These are phyloP conservation scores for Isabelozyma gotoi DNA, from an alignment of 805 yeast genomes.

Conservation along the genomic window DNA sequence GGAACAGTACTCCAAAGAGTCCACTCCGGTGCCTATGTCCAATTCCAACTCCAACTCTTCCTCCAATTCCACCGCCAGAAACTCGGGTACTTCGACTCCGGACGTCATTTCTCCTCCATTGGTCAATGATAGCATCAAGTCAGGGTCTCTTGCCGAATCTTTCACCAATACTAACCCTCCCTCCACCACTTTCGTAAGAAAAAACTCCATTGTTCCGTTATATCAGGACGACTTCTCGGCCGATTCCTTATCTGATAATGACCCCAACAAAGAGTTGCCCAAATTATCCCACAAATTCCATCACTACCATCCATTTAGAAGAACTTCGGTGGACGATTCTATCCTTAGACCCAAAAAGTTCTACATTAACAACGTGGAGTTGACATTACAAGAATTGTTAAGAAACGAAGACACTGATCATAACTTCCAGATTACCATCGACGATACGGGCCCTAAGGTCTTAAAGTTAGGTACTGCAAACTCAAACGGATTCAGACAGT, in stretches of 20 bases:
- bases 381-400: slow-evolving; percentile 66
- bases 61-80: background rate
- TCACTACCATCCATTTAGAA: slow-evolving; percentile 16
- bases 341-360: slow-evolving; percentile 46
- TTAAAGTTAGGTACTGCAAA: slow-evolving; percentile 59
- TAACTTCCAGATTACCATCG: slow-evolving; percentile 62
- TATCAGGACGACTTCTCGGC: slow-evolving; percentile 13
- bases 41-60: background rate
- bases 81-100: background rate
- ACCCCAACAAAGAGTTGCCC: slow-evolving; percentile 5
- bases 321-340: slow-evolving; percentile 33
- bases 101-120: background rate
- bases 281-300: slow-evolving; percentile 3
- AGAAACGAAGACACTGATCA: slow-evolving; percentile 82
- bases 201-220: slow-evolving; percentile 31
- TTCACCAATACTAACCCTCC: background rate
- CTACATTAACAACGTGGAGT: slow-evolving; percentile 72
- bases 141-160: background rate
- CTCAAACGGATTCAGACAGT: slow-evolving; percentile 74
- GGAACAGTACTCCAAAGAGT: background rate
- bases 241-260: slow-evolving; percentile 5
- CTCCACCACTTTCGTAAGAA: slow-evolving; percentile 6
- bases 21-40: background rate
- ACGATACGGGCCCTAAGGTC: slow-evolving; percentile 32
- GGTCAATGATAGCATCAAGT: background rate